Base-by-base conservation (phyloP, 139 green algal genomes). In the Tetradesmus obliquus region DNA sequence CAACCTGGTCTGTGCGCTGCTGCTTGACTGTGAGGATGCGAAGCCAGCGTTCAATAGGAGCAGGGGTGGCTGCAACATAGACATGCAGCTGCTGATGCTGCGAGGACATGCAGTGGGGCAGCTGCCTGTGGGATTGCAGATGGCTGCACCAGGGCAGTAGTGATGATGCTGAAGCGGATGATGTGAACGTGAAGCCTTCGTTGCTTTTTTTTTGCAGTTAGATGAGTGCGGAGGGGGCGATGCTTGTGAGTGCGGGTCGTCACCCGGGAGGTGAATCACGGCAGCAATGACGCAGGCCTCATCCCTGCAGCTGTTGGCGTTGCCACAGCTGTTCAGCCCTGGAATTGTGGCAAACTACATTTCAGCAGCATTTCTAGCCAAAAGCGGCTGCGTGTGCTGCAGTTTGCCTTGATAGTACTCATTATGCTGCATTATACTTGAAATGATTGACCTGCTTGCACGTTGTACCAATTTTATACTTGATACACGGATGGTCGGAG, bases 71-170 rank as follows among this genome's bases (percentile, higher is more conserved):
- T 89, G 84, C 51, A 89, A 89, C 62, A 89, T 89, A 51, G 84
- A 89, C 19, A 45, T 60, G 12, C 60, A 89, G 84, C 24, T 89
- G 84, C 62, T 81, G 84, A 81, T 89, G 84, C 8, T 89, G 84
- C 22, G 84, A 45, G 84, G 84, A 12, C 45, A 66, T 60, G 84
- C 55, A 2, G n/a, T 80, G 62, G 84, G 60, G 1, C n/a, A 24
- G 53, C 24, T 88, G 57, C 84, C 82, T 12, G 53, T 9, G 9
- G 82, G 82, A 5, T 20, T 87, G 54, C 55, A 24, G 32, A 55
- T 87, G 6, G 66, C 15, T 5, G 4, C 17, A 7, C 66, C 15
- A 24, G 66, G 66, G 66, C 66, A 76, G 66, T 76, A 19, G 15
- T 76, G 66, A 5, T 72, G 62, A 72, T 66, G 32, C 32, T 45